These are phyloP conservation scores for Globisporangium sylvaticum DNA, from an alignment of 352 stramenopile genomes.

Conservation along the genomic window DNA sequence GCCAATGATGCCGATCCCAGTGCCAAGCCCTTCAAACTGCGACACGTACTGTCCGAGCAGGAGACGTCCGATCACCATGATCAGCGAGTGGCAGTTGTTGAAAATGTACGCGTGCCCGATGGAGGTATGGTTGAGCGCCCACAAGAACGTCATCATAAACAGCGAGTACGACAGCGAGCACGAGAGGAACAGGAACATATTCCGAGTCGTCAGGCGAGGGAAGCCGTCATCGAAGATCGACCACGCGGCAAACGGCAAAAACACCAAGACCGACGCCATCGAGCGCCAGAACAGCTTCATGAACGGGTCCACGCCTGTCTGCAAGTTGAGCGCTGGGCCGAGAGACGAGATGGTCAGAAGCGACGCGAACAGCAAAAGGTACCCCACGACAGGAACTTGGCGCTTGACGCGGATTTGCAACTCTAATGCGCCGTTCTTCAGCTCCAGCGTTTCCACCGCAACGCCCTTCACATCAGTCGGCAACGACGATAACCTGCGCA, in stretches of 20 bases:
- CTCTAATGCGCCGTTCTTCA: constrained; percentile 55
- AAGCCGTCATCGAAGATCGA: constrained; percentile 52
- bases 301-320: constrained; percentile 70
- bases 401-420: constrained; percentile 75
- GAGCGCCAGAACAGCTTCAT: constrained; percentile 85
- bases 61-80: constrained; percentile 69
- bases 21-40: constrained; percentile 73
- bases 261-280: constrained; percentile 65
- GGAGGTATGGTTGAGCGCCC: constrained; percentile 70
- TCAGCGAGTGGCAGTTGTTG: constrained; percentile 84
- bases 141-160: constrained; percentile 81
- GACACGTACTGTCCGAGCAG: constrained; percentile 59
- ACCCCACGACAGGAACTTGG: constrained; percentile 73
- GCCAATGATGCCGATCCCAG: constrained; percentile 71
- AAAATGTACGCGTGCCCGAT: constrained; percentile 85
- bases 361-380: constrained; percentile 64
- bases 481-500: constrained; percentile 56
- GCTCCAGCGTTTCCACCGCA: constrained; percentile 66
- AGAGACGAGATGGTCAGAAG: constrained; percentile 76
- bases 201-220: constrained; percentile 51
- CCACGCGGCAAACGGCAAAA: constrained; percentile 52
- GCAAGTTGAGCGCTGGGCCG: constrained; percentile 65
- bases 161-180: constrained; percentile 70
- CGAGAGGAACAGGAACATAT: constrained; percentile 62
- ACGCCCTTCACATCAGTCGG: constrained; percentile 72